Base-by-base conservation (phyloP, 2,329 filamentous ascomycete genomes). In the Lecanosticta acicola region DNA sequence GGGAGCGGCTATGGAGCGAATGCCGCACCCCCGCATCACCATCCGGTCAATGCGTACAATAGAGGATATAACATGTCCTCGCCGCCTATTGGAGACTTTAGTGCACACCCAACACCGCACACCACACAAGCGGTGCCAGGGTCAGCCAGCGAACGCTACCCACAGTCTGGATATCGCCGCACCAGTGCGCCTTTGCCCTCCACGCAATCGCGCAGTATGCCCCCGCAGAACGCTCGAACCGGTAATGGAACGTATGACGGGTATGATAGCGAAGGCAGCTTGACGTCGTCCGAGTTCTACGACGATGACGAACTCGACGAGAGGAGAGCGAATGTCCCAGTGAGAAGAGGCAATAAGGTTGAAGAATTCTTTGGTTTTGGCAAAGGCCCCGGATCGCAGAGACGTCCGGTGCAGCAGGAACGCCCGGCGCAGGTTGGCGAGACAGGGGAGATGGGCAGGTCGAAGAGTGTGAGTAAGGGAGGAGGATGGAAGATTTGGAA, bases 381-480 rank as follows among this genome's bases (percentile, higher is more conserved):
- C 3, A 16, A 41, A 17, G 38, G 35, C 2, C 24, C 24, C 9
- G 17, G 17, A 33, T 39, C 38, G 32, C 35, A 49, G 32, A 47
- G 43, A 40, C 43, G 38, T 39, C 44, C 40, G 3, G 29, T 49
- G 48, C 46, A 54, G 42, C 34, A 52, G 29, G 45, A 54, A 48
- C 13, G 56, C 36, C 32, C 41, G 21, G 41, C 38, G 16, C 44
- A 37, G 11, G 11, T 39, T 40, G 39, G 45, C n/a, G 42, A 36
- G 35, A 11, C 39, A 40, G 36, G 49, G 19, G 37, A 32, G 38
- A 33, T 16, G 19, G 36, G 26, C n/a, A 46, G 46, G 39, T 46
- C 56, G 40, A 46, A 55, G 46, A 50, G 67, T 63, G 35, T 56
- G 39, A 71, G 65, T 38, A 63, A 66, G 45, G 45, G 18, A 35